Percentiles rank a stretch among this genome's conserved stretches.
Evolutionary conservation across 1,139 yeast genomes (phyloP).

Genomic region (Geotrichum fermentans): DNA sequence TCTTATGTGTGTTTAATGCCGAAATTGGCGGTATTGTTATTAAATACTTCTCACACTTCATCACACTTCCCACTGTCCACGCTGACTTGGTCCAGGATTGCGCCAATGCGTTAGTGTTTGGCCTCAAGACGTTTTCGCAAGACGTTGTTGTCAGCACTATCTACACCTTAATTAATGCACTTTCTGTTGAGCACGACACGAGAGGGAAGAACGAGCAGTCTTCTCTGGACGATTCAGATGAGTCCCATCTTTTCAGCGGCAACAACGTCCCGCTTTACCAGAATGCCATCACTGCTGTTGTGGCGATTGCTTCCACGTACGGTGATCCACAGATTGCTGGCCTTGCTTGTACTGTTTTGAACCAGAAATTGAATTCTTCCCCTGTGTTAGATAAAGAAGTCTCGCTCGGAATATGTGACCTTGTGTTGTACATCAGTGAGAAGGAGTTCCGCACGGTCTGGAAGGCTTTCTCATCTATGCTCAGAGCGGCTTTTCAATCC

Average conservation of each 20-base stretch:
- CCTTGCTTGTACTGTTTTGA: constrained; percentile 72
- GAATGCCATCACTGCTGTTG: constrained; percentile 65
- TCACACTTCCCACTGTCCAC: constrained; percentile 41
- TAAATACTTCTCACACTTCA: constrained; percentile 37
- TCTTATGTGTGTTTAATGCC: constrained; percentile 46
- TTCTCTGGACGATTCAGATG: constrained; percentile 23
- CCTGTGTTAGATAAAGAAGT: constrained; percentile 39
- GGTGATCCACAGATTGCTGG: constrained; percentile 74
- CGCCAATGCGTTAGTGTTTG: constrained; percentile 42
- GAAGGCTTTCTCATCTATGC: constrained; percentile 37
- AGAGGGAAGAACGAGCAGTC: constrained; percentile 20
- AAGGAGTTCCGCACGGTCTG: constrained; percentile 55
- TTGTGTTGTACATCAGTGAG: constrained; percentile 57
- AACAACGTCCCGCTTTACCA: constrained; percentile 18
- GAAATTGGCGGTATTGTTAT: constrained; percentile 33
- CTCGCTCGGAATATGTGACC: constrained; percentile 54
- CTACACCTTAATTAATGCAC: constrained; percentile 72
- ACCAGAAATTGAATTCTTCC: constrained; percentile 64
- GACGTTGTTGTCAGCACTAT: constrained; percentile 84
- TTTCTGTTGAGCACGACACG: constrained; percentile 50
- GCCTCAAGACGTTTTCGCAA: constrained; percentile 51
- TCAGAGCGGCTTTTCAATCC: constrained; percentile 15
- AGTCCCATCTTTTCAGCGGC: constrained; percentile 27
- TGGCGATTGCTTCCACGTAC: constrained; percentile 63
- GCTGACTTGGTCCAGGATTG: constrained; percentile 32